A percentile compares a stretch with the other conserved stretches of the same genome.
Conservation (phyloP, 148 eudicot genomes). For the Drosera capensis region DNA sequence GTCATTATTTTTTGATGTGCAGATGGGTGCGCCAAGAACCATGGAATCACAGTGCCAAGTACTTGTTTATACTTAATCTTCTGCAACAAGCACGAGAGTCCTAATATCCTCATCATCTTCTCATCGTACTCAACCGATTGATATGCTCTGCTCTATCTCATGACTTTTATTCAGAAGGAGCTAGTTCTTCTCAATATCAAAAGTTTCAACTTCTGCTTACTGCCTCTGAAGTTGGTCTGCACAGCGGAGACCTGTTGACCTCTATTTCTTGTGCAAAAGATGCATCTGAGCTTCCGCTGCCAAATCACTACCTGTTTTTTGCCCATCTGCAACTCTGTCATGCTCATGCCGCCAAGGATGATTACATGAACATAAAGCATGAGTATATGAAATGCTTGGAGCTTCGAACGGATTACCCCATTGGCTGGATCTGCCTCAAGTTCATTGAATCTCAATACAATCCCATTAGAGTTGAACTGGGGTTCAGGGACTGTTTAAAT, state of each 20-base stretch:
- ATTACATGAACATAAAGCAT: conserved; percentile 21
- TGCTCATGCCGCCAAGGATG: conserved; percentile 50
- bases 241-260: conserved; percentile 30
- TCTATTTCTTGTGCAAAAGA: conserved; percentile 42
- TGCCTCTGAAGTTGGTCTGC: conserved; percentile 67
- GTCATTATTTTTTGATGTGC: conserved; percentile 9
- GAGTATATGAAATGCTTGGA: conserved; percentile 58
- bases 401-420: conserved; percentile 55
- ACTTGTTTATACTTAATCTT: conserved; percentile 53
- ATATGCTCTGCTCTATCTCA: conserved; percentile 34
- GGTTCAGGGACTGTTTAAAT: conserved; percentile 44
- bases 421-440: conserved; percentile 71
- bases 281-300: conserved; percentile 45
- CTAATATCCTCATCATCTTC: conserved; percentile 44
- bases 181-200: conserved; percentile 24
- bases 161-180: conserved; percentile 15
- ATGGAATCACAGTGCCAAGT: conserved; percentile 68
- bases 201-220: conserved; percentile 77
- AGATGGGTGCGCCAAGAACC: conserved; percentile 84
- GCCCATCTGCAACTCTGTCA: conserved; percentile 86
- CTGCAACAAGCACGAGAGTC: conserved; percentile 60
- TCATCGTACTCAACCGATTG: conserved; percentile 46
- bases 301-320: conserved; percentile 40
- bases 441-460: conserved; percentile 44
- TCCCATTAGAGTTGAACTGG: conserved; percentile 23